These are phyloP conservation scores for Plasmodium berghei DNA, from an alignment of 169 alveolate genomes.

Conservation along the genomic window DNA sequence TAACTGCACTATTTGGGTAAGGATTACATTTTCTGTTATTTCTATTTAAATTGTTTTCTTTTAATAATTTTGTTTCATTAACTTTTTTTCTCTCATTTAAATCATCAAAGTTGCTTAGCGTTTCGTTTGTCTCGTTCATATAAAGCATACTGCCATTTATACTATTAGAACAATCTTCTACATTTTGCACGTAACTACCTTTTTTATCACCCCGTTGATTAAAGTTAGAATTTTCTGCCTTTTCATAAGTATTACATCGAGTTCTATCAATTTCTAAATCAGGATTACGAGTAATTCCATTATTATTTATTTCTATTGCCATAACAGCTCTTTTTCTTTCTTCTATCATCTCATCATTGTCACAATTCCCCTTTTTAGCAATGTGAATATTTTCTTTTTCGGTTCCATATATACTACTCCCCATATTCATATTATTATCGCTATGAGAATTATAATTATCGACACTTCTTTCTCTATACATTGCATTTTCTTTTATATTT, in stretches of 20 bases:
- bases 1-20: conserved; percentile 27
- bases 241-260: too few species aligned
- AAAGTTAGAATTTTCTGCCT: too few species aligned
- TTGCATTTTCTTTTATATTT: not conserved
- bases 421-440: conserved; percentile 7
- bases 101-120: conserved; percentile 6
- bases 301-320: not conserved
- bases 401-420: not conserved
- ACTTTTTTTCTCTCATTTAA: not conserved
- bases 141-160: conserved; percentile 3
- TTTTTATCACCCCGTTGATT: too few species aligned
- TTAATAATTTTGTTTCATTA: conserved; percentile 20
- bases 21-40: conserved; percentile 52
- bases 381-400: conserved; percentile 3
- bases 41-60: conserved; percentile 34
- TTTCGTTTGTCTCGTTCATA: conserved; percentile 29
- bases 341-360: not conserved
- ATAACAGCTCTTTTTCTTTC: not conserved
- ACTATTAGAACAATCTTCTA: not conserved
- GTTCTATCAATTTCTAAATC: too few species aligned
- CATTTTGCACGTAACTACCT: not conserved
- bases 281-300: not conserved
- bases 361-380: not conserved
- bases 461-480: conserved; percentile 1
- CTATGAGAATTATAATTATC: not conserved